Conservation (phyloP, 768 basidiomycete species). For the Mycena maculata region DNA sequence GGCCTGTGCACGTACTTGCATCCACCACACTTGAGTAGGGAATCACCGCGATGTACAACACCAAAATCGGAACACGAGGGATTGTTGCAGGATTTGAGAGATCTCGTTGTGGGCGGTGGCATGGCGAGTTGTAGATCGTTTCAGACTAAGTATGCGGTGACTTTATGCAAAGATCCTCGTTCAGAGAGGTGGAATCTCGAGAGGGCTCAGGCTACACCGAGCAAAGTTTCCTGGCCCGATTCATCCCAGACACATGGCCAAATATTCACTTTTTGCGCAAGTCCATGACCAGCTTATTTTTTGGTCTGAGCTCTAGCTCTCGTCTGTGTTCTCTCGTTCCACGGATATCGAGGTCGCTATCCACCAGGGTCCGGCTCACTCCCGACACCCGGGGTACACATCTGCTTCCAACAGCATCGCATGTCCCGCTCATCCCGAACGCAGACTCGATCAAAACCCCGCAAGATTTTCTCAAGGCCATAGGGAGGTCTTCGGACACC, state of each 20-base stretch:
- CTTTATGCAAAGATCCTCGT: too few relatives aligned
- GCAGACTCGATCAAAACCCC: constrained; percentile 67
- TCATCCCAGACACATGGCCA: too few relatives aligned
- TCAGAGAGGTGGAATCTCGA: not conserved
- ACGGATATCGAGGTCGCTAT: constrained; percentile 45
- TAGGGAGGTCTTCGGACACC: constrained; percentile 75
- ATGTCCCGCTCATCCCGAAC: constrained; percentile 24
- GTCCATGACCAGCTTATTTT: constrained; percentile 16
- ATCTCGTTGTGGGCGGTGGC: constrained; percentile 8
- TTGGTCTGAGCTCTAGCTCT: constrained; percentile 2
- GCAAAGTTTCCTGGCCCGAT: too few relatives aligned
- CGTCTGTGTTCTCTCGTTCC: constrained; percentile 37
- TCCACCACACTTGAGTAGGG: constrained; percentile 14
- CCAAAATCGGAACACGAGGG: not conserved
- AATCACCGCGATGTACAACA: constrained; percentile 8
- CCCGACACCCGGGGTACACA: constrained; percentile 51
- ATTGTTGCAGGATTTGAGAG: constrained; percentile 25
- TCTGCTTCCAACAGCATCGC: constrained; percentile 27
- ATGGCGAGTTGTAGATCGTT: not conserved
- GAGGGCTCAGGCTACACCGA: not conserved
- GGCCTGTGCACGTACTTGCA: constrained; percentile 15
- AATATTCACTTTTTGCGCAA: constrained; percentile 1
- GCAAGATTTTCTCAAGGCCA: constrained; percentile 75
- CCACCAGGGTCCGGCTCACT: constrained; percentile 50
- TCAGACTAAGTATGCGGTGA: too few relatives aligned